phyloP scores from a whole-genome alignment of 257 asterid species.

The Primulina eburnea region DNA sequence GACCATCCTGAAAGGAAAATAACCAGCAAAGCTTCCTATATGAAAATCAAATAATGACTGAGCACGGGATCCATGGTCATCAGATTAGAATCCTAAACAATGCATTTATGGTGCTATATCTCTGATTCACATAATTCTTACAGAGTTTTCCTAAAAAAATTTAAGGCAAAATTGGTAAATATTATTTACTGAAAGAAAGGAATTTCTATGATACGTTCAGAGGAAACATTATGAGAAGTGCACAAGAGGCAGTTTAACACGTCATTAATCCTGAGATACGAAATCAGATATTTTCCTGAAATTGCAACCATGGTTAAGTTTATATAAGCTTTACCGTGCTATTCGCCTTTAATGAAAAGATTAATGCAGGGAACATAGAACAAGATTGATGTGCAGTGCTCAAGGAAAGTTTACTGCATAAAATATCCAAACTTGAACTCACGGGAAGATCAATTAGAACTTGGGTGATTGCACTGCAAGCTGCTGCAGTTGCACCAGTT shows the following conservation, averaged over 20 bases:
- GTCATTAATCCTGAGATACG: not conserved
- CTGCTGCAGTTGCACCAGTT: constrained; percentile 99
- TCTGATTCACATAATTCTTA: too few relatives aligned
- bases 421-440: constrained; percentile 38
- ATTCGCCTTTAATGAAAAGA: constrained; percentile 3
- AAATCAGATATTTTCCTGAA: not conserved
- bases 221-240: not conserved
- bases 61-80: not conserved
- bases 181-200: not conserved
- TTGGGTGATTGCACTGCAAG: constrained; percentile 98
- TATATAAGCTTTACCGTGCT: not conserved
- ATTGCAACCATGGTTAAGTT: constrained; percentile 2
- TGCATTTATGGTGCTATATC: too few relatives aligned
- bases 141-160: too few relatives aligned
- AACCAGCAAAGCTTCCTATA: not conserved
- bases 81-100: not conserved
- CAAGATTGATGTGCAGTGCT: constrained; percentile 12
- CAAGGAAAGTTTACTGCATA: constrained; percentile 11
- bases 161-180: not conserved
- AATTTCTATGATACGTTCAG: too few relatives aligned
- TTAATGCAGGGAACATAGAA: not conserved
- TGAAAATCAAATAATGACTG: not conserved
- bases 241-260: not conserved
- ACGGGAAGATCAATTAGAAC: constrained; percentile 96
- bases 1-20: constrained; percentile 76